Conservation (phyloP, 768 basidiomycete species). For the Russula dissimulans region DNA sequence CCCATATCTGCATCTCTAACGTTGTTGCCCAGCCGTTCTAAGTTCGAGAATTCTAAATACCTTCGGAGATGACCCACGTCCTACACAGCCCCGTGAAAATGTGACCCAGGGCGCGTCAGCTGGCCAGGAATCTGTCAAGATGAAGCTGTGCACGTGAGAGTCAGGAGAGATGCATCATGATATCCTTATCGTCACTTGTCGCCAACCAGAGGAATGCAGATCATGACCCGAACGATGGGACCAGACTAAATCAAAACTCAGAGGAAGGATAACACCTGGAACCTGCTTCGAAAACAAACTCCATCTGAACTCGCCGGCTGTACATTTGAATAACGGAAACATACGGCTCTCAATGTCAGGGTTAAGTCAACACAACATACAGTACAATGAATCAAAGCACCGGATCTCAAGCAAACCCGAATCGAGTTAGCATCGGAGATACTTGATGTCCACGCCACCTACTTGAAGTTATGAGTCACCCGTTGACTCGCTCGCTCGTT, state of each 20-base stretch:
- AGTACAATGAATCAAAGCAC: background rate
- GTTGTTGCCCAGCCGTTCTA: background rate
- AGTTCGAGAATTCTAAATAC: background rate
- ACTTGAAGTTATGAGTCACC: background rate
- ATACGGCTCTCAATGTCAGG: background rate
- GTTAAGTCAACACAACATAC: background rate
- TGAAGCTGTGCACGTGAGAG: background rate
- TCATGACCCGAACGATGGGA: background rate
- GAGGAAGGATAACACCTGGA: background rate
- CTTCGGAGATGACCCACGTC: background rate
- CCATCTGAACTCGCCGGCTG: too few relatives aligned
- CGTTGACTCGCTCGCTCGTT: background rate
- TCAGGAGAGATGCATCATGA: background rate
- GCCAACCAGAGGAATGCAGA: background rate
- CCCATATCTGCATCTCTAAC: background rate
- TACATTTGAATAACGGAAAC: too few relatives aligned
- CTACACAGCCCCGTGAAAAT: background rate
- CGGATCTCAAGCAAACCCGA: background rate
- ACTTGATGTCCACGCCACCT: background rate
- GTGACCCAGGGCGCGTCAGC: background rate
- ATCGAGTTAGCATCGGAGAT: constrained; percentile 5
- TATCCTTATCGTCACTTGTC: background rate
- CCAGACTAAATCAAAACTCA: background rate
- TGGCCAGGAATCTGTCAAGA: background rate
- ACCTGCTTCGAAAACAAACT: background rate